Percentiles rank a stretch among this genome's conserved stretches.
phyloP scores from a whole-genome alignment of 2,329 filamentous ascomycete genomes.

The Geoglossum cookeanum region DNA sequence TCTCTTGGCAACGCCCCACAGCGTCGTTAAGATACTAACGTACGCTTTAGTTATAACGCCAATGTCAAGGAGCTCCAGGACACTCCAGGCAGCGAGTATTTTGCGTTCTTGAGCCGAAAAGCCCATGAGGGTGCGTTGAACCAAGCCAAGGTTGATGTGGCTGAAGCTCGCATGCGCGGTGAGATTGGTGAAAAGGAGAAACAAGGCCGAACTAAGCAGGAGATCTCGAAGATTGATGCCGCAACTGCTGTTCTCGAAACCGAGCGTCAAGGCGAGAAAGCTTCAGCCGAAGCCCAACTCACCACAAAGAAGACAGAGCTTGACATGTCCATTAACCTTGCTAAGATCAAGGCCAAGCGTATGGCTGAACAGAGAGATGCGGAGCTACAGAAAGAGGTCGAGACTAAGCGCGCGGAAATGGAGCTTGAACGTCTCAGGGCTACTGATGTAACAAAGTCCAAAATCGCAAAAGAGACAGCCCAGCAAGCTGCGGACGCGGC shows the following conservation, averaged over 20 bases:
- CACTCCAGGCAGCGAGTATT: constrained; percentile 64
- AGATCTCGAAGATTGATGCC: constrained; percentile 75
- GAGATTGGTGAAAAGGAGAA: constrained; percentile 63
- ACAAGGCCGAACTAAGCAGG: constrained; percentile 62
- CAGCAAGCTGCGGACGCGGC: constrained; percentile 48
- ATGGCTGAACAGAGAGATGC: constrained; percentile 59
- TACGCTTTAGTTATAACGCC: constrained; percentile 36
- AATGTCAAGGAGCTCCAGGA: constrained; percentile 81
- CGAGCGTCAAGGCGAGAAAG: constrained; percentile 65
- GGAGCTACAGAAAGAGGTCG: constrained; percentile 59
- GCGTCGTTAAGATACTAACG: neutral
- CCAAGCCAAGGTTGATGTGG: constrained; percentile 48
- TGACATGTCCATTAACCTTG: constrained; percentile 54
- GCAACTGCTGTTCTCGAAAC: constrained; percentile 73
- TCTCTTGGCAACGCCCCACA: neutral
- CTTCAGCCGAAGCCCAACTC: constrained; percentile 56
- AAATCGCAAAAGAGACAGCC: constrained; percentile 45
- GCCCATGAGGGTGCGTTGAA: constrained; percentile 73
- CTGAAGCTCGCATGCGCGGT: constrained; percentile 39
- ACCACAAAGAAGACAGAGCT: constrained; percentile 54
- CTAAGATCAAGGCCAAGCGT: constrained; percentile 53
- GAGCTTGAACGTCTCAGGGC: constrained; percentile 67
- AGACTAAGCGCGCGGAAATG: constrained; percentile 57
- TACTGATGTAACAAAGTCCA: constrained; percentile 58
- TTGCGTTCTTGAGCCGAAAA: constrained; percentile 62